Evolutionary conservation across 768 basidiomycete genomes (phyloP), one percentile per base, ranked within the genome.

Genomic region (Mycena indigotica): DNA sequence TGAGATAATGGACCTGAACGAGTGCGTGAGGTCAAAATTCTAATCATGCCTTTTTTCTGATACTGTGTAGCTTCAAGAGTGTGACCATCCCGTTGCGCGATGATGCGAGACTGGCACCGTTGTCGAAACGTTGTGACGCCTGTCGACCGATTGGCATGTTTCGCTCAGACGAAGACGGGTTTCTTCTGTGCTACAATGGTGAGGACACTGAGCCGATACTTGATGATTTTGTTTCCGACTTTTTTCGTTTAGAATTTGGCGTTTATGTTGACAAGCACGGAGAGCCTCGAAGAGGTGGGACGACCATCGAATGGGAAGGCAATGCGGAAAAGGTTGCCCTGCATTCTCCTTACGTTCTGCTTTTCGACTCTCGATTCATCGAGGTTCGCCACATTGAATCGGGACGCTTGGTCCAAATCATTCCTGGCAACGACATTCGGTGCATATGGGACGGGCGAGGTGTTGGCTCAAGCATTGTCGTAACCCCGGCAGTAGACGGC

Each of bases 1-100:
- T 66, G 95, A 98, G 72, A 96, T 98, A 66, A 98, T 98, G 91
- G 93, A 98, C 65, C 81, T 98, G 40, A 85, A 86, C 23, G 92
- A 95, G 91, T 96, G 76, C 44, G 91, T 71, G 23, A 38, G 17
- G 49, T 26, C 10, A 16, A n/a, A 44, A 45, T 28, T 25, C 6
- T 50, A 13, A 3, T 24, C 12, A 28, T 29, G 23, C 8, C 10
- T 21, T 3, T 17, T 38, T 28, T 57, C 35, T 56, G 8, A 41
- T 38, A 53, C 16, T 28, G 32, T n/a, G 21, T 65, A 93, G 90
- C 71, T 90, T 92, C 73, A 89, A 90, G 72, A 92, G 89, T 68
- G 88, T 90, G 1, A 94, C 93, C 2, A 92, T 98, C 57, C 94
- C 95, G 1, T 85, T 88, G 55, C 81, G 88, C 28, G 92, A 95